Evolutionary conservation across 176 grass and related monocot genomes (phyloP), one percentile per base, ranked within the genome.

Genomic region (Rhynchospora breviuscula): DNA sequence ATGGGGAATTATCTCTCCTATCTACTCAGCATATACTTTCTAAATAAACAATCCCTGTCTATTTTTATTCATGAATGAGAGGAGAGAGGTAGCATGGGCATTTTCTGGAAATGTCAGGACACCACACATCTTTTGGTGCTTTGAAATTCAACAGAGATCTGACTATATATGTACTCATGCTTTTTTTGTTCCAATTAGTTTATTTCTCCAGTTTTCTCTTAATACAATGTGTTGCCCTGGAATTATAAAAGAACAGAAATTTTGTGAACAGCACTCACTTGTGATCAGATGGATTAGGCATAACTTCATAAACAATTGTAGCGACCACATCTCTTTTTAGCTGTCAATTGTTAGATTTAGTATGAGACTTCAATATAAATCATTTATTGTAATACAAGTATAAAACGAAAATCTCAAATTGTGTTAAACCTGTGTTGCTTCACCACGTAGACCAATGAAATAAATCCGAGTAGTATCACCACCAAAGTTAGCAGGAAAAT

Each of bases 401-500:
- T 8, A 52, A 15, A 57, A 25, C 21, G 22, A 67, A 67, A 71
- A 46, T 45, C 67, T 71, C 51, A 78, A 65, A 67, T 31, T 52
- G 19, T 85, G 22, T 19, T 26, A 48, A 91, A 99, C 96, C 91
- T 93, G 90, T 85, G 93, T 99, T 59, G 96, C 91, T 99, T 99
- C 96, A 80, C 96, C 96, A 74, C 93, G 91, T 79, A 99, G 87
- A 26, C 96, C 96, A 73, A 99, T 93, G 86, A 95, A 99, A 83
- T 95, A 99, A 81, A 99, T 99, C 87, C 88, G 92, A 85, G 89
- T 93, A 67, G 89, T 92, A 83, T 99, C 91, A 59, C 93, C 93
- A 81, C 96, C 93, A 86, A 95, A 95, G 87, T 93, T 95, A n/a
- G 89, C 91, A 93, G 96, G 78, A 86, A 99, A 99, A 95, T 99